A percentile compares a stretch with the other conserved stretches of the same genome.
phyloP scores from a whole-genome alignment of 75 land plant genomes.

The Picea glauca region DNA sequence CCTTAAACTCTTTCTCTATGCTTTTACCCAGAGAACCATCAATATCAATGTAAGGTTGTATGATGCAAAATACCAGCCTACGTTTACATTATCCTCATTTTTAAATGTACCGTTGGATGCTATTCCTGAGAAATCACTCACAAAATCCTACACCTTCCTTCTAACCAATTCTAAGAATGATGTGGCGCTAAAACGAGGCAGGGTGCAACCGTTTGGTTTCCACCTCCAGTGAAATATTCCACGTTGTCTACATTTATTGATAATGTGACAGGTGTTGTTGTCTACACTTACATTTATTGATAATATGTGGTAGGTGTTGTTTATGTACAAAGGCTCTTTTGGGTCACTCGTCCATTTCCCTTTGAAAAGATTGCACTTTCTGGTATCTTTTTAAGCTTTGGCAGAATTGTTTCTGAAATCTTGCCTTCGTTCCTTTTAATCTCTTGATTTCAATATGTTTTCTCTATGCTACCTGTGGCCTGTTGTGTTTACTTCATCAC shows the following conservation, averaged over 20 bases:
- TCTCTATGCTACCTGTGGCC: not conserved
- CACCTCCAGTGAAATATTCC: constrained; percentile 41
- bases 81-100: constrained; percentile 4
- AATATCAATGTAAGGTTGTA: constrained; percentile 28
- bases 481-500: not conserved
- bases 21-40: constrained; percentile 27
- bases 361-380: constrained; percentile 21
- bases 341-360: constrained; percentile 43
- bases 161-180: no score
- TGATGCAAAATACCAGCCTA: constrained; percentile 31
- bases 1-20: constrained; percentile 14
- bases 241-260: constrained; percentile 30
- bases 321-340: constrained; percentile 30
- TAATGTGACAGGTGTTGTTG: no score
- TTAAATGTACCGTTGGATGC: constrained; percentile 9
- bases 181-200: constrained; percentile 28
- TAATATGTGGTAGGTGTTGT: constrained; percentile 22
- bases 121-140: constrained; percentile 43
- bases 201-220: constrained; percentile 38
- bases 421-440: not conserved
- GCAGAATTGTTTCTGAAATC: not conserved
- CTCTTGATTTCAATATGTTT: not conserved
- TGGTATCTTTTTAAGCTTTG: not conserved
- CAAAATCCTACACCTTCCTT: constrained; percentile 33
- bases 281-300: no score